Evolutionary conservation across 2,329 filamentous ascomycete species (phyloP), one percentile per base, ranked within the genome.

Genomic region (Nakataea oryzae): DNA sequence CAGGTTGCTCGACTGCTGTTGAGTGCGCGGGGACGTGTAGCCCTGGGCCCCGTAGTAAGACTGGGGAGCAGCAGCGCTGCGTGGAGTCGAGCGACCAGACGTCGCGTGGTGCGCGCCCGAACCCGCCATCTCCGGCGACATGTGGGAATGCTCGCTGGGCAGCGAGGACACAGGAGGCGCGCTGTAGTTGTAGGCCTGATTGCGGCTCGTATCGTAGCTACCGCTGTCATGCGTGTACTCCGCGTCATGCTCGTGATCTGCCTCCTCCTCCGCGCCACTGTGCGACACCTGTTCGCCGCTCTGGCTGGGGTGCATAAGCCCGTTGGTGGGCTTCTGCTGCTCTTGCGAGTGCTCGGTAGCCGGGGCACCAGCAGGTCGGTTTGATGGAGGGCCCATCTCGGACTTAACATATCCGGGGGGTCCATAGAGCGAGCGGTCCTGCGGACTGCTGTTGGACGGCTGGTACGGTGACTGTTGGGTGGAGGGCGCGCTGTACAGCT

Each of bases 211-310:
- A 70, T 88, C 88, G 73, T 96, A 96, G 54, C 85, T 80, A 63
- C 84, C 86, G 72, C 86, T 89, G 70, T 90, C 87, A 70, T 96
- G 92, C 27, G 93, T 92, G 75, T 96, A 97, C 75, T 96, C 92
- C 3, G 32, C 13, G 69, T 90, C 87, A 65, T 90, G 85, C 65
- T 93, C 88, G 64, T 89, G 83, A 24, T 86, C 86, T n/a, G 81
- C 78, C 69, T 89, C 87, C 61, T 89, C 86, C 41, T 90, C 88
- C 27, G 79, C 80, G 12, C 78, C 75, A 58, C 75, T 73, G 67
- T 84, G 81, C 62, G 77, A 71, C 63, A 83, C 81, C 65, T 80
- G 80, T 47, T 84, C 82, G 65, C 81, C 81, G 67, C 76, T 75
- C 66, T 84, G 82, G 62, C 73, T 72, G 30, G 75, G 67, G 66